A percentile compares a stretch with the other conserved stretches of the same genome.
Conservation (phyloP, 257 asterid species). For the Voacanga thouarsii region DNA sequence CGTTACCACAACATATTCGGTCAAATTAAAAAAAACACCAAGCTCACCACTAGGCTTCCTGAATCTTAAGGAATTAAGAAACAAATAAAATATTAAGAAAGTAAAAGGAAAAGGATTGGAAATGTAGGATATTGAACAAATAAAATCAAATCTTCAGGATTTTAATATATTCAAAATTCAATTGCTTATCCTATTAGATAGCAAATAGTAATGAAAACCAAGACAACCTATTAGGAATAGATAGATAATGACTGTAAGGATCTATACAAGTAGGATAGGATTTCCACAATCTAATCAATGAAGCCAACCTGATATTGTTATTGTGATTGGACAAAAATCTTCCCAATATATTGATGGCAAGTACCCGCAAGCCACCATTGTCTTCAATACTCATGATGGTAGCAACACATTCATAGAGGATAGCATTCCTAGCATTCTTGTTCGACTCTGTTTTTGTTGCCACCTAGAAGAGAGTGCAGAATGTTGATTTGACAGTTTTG, state of each 20-base stretch:
- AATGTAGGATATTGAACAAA: neutral
- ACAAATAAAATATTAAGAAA: no score
- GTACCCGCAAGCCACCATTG: conserved; percentile 92
- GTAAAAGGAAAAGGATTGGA: neutral
- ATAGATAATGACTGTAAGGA: neutral
- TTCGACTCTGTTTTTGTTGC: conserved; percentile 96
- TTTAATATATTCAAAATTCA: neutral
- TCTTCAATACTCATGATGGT: conserved; percentile 89
- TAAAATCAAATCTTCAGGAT: neutral
- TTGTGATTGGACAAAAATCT: conserved; percentile 97
- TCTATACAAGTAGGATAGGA: neutral
- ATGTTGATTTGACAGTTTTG: conserved; percentile 9
- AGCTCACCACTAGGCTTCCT: neutral
- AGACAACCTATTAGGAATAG: neutral
- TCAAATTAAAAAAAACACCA: neutral
- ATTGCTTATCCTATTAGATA: neutral
- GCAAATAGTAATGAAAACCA: neutral
- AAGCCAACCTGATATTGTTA: conserved; percentile 77
- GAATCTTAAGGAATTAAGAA: neutral
- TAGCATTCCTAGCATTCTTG: conserved; percentile 94
- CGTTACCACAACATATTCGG: neutral
- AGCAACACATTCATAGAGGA: conserved; percentile 95
- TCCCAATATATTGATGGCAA: conserved; percentile 95
- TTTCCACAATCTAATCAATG: neutral
- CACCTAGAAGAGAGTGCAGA: conserved; percentile 57